Base-by-base conservation (phyloP, 257 asterid genomes). In the Penstemon eatonii region DNA sequence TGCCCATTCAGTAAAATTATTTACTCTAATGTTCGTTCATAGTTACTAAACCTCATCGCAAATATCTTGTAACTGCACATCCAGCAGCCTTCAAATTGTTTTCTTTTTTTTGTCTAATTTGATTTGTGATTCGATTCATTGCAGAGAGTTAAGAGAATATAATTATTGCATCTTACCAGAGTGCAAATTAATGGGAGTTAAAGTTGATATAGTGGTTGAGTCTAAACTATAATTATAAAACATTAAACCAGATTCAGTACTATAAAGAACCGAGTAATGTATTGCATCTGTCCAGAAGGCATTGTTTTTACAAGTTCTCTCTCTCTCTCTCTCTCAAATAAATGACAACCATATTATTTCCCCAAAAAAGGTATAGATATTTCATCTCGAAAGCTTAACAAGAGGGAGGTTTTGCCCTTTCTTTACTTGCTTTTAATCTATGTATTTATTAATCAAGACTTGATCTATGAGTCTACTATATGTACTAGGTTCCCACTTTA, bases 1-100 rank as follows among this genome's bases (percentile, higher is more conserved):
- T 66, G 56, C 15, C 54, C 61, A 50, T 56, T 37, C 65, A 54
- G 15, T 33, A 50, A 42, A 49, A 42, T 76, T 13, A 8, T 5
- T 19, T 11, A 41, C 36, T 25, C 45, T 12, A 25, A 25, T 25
- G 33, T 25, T 2, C 33, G 33, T 25, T 25, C 33, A 25, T 25
- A 41, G 53, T 62, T 49, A 65, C 8, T 19, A 49, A 9, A 42
- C 38, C 43, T 54, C 60, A 44, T 25, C 19, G 60, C 50, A n/a
- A 50, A 63, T 38, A 5, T 39, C 8, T 44, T 52, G 8, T 54
- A n/a, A 53, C 38, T 40, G 62, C 71, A 50, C 2, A 58, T 11
- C 25, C 41, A 49, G 50, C 42, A 40, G 43, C 64, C 63, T 52
- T 63, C 54, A 52, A 51, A 4, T 44, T 36, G 18, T 44, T 53